These are phyloP conservation scores for Elongisporangium anandrum DNA, from an alignment of 352 stramenopile genomes.

Conservation along the genomic window DNA sequence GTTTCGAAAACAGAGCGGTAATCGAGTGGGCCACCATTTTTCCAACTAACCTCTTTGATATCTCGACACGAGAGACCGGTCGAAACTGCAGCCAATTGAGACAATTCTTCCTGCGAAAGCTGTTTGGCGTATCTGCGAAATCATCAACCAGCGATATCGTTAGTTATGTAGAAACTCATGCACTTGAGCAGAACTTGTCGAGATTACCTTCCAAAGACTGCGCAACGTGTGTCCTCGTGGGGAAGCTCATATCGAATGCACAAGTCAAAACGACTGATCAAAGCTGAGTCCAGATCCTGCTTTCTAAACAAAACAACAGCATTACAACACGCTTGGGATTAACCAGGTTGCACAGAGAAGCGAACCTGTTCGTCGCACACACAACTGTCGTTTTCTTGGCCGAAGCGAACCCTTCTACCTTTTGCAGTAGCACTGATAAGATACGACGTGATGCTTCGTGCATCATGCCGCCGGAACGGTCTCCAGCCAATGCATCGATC, in stretches of 20 bases:
- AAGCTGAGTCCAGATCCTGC: conserved; percentile 89
- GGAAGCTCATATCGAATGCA: conserved; percentile 91
- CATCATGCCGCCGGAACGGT: conserved; percentile 85
- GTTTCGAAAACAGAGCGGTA: conserved; percentile 2
- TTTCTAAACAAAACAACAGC: conserved; percentile 46
- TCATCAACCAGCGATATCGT: not conserved
- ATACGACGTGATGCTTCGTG: conserved; percentile 91
- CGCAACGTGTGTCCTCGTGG: conserved; percentile 69
- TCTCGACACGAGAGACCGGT: conserved; percentile 89
- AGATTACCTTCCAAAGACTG: conserved; percentile 84
- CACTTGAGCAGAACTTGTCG: not conserved
- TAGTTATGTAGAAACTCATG: not conserved
- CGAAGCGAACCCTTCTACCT: conserved; percentile 92
- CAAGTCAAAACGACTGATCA: conserved; percentile 93
- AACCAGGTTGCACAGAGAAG: no score
- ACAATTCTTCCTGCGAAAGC: conserved; percentile 65
- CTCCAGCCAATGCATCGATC: conserved; percentile 90
- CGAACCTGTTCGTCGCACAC: conserved; percentile 87
- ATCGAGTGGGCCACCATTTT: not conserved
- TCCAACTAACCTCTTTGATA: conserved; percentile 86
- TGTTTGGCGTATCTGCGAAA: conserved; percentile 86
- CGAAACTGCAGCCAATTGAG: conserved; percentile 71
- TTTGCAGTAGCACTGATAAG: conserved; percentile 90
- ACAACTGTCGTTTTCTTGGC: conserved; percentile 91
- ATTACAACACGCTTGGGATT: not conserved